phyloP scores from a whole-genome alignment of 164 flowering plant species.

The Euptelea pleiosperma region DNA sequence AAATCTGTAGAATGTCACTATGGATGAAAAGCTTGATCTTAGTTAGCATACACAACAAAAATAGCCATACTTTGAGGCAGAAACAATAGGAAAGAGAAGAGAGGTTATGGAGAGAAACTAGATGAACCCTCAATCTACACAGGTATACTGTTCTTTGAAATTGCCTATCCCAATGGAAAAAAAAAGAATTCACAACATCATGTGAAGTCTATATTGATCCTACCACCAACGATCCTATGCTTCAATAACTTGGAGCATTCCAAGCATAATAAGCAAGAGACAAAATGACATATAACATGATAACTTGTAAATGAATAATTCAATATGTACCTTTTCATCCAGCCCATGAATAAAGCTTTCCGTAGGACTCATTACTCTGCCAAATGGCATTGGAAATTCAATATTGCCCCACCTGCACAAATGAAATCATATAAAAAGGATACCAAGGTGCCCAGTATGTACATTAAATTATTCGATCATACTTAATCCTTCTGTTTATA shows the following conservation, averaged over 20 bases:
- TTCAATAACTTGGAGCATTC: too few species aligned
- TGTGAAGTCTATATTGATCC: not conserved
- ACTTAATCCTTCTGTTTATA: not conserved
- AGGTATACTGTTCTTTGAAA: not conserved
- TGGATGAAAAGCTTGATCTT: not conserved
- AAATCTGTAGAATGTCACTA: not conserved
- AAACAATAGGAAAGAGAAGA: not conserved
- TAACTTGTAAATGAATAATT: not conserved
- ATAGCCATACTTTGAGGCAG: too few species aligned
- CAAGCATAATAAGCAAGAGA: not conserved
- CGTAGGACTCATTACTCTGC: slow-evolving; percentile 83
- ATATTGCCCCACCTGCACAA: slow-evolving; percentile 74
- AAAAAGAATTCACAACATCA: not conserved
- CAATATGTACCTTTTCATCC: slow-evolving; percentile 72
- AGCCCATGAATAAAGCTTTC: slow-evolving; percentile 83
- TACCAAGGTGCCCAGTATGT: not conserved
- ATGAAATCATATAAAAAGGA: not conserved
- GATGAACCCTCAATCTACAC: not conserved
- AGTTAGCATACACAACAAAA: not conserved
- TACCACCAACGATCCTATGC: slow-evolving; percentile 4
- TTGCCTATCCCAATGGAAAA: not conserved
- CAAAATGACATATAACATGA: not conserved
- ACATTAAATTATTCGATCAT: not conserved
- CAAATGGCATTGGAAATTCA: slow-evolving; percentile 92
- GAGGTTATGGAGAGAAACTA: not conserved